Evolutionary conservation across 1,139 yeast species (phyloP).

Genomic region (Petasospora rhodanensis): DNA sequence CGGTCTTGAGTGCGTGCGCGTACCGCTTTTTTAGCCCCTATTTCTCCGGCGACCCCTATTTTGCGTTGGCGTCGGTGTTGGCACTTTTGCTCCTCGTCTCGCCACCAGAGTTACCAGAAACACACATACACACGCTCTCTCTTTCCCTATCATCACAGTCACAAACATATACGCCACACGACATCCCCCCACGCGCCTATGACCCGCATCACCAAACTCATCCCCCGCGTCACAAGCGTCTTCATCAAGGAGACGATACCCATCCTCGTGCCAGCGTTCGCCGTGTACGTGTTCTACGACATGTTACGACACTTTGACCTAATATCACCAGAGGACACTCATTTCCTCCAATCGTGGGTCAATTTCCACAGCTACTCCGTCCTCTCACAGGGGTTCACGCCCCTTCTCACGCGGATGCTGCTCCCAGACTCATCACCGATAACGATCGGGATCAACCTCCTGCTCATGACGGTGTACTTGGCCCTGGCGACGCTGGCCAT

Average conservation of each 20-base stretch:
- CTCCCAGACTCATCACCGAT: neutral
- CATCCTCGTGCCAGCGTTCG: slow-evolving; percentile 16
- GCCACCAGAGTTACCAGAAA: too few species aligned
- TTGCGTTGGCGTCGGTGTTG: too few species aligned
- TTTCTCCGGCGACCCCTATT: too few species aligned
- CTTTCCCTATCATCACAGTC: too few species aligned
- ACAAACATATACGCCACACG: too few species aligned
- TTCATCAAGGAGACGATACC: slow-evolving; percentile 17
- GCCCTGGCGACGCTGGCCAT: slow-evolving; percentile 10
- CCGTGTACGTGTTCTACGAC: slow-evolving; percentile 18
- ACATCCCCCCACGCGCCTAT: too few species aligned
- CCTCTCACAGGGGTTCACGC: slow-evolving; percentile 15
- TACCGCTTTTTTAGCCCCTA: too few species aligned
- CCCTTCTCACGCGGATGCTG: slow-evolving; percentile 6
- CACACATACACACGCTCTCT: too few species aligned
- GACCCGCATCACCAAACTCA: neutral
- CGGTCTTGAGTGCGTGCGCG: too few species aligned
- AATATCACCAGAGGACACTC: slow-evolving; percentile 4
- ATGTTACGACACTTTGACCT: slow-evolving; percentile 7
- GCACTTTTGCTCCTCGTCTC: too few species aligned
- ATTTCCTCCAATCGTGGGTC: slow-evolving; percentile 15
- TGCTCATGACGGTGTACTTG: slow-evolving; percentile 8
- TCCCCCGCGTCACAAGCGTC: slow-evolving; percentile 5
- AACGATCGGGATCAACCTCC: slow-evolving; percentile 2
- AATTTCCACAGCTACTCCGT: slow-evolving; percentile 15